Conservation (phyloP, 169 alveolate species). For the Theileria parva region DNA sequence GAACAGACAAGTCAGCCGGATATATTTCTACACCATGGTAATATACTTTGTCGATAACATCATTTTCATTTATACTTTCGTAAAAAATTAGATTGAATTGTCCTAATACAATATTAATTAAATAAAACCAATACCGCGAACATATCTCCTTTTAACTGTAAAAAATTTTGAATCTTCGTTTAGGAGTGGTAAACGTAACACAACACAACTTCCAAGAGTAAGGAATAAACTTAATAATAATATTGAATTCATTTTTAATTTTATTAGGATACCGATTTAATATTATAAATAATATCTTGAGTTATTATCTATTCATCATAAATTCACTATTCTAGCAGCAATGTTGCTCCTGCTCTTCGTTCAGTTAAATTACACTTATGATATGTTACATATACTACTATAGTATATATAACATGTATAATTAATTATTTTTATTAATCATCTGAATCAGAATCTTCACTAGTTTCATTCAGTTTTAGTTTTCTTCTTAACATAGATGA, state of each 20-base stretch:
- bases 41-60: not conserved
- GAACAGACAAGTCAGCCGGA: not conserved
- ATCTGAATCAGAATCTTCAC: not conserved
- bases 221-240: not conserved
- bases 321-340: too few species aligned
- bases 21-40: not conserved
- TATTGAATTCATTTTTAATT: not conserved
- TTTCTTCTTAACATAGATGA: too few species aligned
- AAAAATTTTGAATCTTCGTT: not conserved
- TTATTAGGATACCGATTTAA: too few species aligned
- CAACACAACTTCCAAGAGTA: not conserved
- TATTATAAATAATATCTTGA: too few species aligned
- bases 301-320: too few species aligned
- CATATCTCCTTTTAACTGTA: too few species aligned
- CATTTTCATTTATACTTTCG: not conserved
- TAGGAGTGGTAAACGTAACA: not conserved
- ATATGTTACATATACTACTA: too few species aligned
- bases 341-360: too few species aligned
- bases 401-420: too few species aligned
- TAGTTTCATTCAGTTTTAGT: not conserved
- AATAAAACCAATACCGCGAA: not conserved
- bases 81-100: not conserved
- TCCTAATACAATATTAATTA: too few species aligned
- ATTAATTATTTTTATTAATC: too few species aligned
- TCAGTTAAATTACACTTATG: too few species aligned